A percentile compares a stretch with the other conserved stretches of the same genome.
Conservation (phyloP, 2,329 filamentous ascomycete species). For the Colletotrichum chlorophyti region DNA sequence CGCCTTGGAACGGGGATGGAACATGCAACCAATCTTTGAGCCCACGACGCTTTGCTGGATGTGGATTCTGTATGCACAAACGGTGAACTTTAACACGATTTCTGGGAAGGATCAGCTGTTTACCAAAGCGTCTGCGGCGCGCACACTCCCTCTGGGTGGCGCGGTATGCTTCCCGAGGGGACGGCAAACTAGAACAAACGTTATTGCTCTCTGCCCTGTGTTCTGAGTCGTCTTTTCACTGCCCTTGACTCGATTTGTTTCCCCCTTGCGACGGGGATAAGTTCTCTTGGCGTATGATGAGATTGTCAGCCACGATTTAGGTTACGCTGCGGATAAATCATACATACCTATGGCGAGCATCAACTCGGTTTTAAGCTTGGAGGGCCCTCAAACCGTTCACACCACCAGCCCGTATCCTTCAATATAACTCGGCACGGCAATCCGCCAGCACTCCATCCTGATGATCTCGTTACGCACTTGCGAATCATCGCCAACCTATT, state of each 20-base stretch:
- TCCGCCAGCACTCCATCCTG: neutral
- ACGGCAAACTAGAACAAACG: neutral
- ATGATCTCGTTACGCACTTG: conserved; percentile 9
- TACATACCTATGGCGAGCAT: too few relatives aligned
- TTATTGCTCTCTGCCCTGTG: neutral
- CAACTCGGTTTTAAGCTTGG: too few relatives aligned
- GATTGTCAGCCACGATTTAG: neutral
- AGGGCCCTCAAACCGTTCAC: too few relatives aligned
- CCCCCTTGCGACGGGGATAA: neutral
- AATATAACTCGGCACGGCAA: conserved; percentile 4
- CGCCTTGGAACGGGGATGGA: conserved; percentile 35
- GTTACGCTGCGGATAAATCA: too few relatives aligned
- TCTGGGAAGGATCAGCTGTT: conserved; percentile 2
- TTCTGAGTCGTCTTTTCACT: conserved; percentile 9
- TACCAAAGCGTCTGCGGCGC: conserved; percentile 4
- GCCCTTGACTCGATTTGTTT: conserved; percentile 15
- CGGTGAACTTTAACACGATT: neutral
- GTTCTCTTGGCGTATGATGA: neutral
- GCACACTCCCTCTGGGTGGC: neutral
- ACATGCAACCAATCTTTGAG: conserved; percentile 21
- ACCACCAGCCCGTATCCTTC: too few relatives aligned
- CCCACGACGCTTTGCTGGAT: neutral
- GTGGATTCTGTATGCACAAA: neutral
- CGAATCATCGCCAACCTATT: conserved; percentile 13
- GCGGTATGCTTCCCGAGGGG: neutral